Evolutionary conservation across 495 filamentous ascomycete genomes (phyloP).

Genomic region (Penicillium pulvis): DNA sequence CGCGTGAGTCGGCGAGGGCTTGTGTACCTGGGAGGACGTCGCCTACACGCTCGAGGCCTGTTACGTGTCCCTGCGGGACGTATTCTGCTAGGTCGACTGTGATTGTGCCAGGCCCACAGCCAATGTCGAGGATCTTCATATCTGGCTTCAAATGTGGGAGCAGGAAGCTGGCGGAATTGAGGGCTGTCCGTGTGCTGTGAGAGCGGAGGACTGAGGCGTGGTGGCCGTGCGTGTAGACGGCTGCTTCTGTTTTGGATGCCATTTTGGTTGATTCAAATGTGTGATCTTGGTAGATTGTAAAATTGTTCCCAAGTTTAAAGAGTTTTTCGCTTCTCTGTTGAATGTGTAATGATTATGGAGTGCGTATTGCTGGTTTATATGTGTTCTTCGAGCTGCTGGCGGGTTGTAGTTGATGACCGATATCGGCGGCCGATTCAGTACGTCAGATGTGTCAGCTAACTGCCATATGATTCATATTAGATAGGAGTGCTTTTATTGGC

Average conservation of each 20-base stretch:
- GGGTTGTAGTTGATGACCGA: constrained; percentile 11
- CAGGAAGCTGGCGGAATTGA: constrained; percentile 51
- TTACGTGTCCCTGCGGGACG: constrained; percentile 49
- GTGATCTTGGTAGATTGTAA: not conserved
- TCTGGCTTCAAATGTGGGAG: constrained; percentile 47
- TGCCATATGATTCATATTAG: not conserved
- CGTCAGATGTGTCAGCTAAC: not conserved
- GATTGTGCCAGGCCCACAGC: constrained; percentile 61
- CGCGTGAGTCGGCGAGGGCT: constrained; percentile 33
- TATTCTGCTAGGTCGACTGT: constrained; percentile 52
- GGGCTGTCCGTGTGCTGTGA: constrained; percentile 52
- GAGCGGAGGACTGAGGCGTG: constrained; percentile 48
- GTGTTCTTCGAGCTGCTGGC: not conserved
- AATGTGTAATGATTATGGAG: not conserved
- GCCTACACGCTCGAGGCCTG: constrained; percentile 40
- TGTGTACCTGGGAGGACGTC: constrained; percentile 41
- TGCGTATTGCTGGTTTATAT: constrained; percentile 9
- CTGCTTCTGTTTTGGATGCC: constrained; percentile 29
- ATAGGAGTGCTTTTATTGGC: not conserved
- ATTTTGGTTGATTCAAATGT: not conserved
- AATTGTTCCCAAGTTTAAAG: not conserved
- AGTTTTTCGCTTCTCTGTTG: not conserved
- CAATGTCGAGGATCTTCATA: constrained; percentile 57
- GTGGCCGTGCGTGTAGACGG: constrained; percentile 54
- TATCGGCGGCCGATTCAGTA: not conserved